These are phyloP conservation scores for Wickerhamomyces strasburgensis DNA, from an alignment of 805 yeast genomes.

Conservation along the genomic window DNA sequence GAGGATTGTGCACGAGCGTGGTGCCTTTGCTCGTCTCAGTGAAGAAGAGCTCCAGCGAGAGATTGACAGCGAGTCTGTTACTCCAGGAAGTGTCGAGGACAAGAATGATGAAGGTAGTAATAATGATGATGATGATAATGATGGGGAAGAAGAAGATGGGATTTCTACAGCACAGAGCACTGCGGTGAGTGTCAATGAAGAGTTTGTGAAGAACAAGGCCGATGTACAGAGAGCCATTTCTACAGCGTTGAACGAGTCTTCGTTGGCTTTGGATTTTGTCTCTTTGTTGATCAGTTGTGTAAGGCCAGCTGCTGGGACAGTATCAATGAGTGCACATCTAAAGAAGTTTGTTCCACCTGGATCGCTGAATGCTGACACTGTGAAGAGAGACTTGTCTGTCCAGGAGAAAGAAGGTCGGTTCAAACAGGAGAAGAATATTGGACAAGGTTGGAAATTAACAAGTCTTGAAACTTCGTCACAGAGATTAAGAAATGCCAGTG, in stretches of 20 bases:
- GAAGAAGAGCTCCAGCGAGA: conserved; percentile 48
- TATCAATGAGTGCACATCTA: conserved; percentile 84
- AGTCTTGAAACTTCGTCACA: conserved; percentile 53
- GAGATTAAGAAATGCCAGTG: conserved; percentile 46
- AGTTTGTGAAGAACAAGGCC: conserved; percentile 45
- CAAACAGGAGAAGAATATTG: conserved; percentile 24
- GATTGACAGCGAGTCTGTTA: conserved; percentile 21
- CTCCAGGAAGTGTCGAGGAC: conserved; percentile 10
- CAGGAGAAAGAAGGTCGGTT: conserved; percentile 20
- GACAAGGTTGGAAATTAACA: conserved; percentile 78
- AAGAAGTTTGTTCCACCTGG: conserved; percentile 72
- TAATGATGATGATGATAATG: conserved; percentile 10
- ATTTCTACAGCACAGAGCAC: conserved; percentile 13
- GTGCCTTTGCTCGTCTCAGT: conserved; percentile 51
- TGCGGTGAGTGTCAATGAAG: conserved; percentile 27
- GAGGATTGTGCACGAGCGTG: conserved; percentile 49
- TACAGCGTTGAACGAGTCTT: conserved; percentile 81
- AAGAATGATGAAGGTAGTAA: conserved; percentile 12
- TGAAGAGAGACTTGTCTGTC: conserved; percentile 18
- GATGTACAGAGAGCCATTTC: conserved; percentile 49
- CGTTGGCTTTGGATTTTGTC: conserved; percentile 81
- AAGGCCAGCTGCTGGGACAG: conserved; percentile 79
- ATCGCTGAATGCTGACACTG: conserved; percentile 50
- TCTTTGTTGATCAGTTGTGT: conserved; percentile 75
- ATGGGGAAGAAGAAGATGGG: conserved; percentile 15